Evolutionary conservation across 305 asterid genomes (phyloP).

Genomic region (Vinca major): DNA sequence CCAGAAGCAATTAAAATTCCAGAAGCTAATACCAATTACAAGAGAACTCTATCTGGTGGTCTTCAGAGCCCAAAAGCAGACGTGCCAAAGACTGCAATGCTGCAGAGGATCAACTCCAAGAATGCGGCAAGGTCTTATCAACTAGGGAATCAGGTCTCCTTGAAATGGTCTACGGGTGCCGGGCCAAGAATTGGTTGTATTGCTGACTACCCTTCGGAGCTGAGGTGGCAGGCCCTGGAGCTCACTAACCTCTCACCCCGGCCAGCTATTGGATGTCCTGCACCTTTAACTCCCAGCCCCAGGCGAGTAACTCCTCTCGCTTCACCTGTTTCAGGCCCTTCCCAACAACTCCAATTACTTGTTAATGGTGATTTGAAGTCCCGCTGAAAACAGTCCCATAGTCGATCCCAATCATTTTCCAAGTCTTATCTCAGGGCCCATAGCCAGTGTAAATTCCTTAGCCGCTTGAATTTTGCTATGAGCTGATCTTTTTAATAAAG

Average conservation of each 20-base stretch:
- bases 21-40: constrained; percentile 29
- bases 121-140: constrained; percentile 59
- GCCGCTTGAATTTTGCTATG: neutral
- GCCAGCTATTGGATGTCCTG: neutral
- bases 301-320: constrained; percentile 16
- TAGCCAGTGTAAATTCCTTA: neutral
- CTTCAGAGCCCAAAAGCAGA: constrained; percentile 64
- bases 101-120: constrained; percentile 67
- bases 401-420: neutral
- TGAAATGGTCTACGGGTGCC: constrained; percentile 72
- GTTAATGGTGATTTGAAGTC: constrained; percentile 1
- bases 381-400: neutral
- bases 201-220: constrained; percentile 69
- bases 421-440: neutral
- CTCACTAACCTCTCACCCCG: constrained; percentile 69
- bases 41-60: constrained; percentile 63
- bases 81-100: constrained; percentile 43
- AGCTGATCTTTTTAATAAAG: no score
- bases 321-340: constrained; percentile 25
- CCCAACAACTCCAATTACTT: constrained; percentile 7
- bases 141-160: constrained; percentile 51
- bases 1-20: constrained; percentile 22
- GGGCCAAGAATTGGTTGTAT: constrained; percentile 55
- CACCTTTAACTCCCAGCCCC: constrained; percentile 19
- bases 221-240: constrained; percentile 79